Conservation (phyloP, 108 stramenopile genomes). For the Parietichytrium sp. region DNA sequence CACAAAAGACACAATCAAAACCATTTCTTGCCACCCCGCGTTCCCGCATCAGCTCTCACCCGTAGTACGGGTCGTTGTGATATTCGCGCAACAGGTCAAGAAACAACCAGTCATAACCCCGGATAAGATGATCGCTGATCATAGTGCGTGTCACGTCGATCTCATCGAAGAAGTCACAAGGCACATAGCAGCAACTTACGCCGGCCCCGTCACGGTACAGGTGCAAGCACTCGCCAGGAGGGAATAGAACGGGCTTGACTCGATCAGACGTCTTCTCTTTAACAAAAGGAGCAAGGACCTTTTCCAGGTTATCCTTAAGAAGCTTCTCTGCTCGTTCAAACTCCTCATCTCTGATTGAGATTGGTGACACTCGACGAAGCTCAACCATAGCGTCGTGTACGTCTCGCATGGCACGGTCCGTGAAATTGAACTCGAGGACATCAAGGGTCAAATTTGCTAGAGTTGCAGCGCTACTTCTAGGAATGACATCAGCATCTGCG, state of each 20-base stretch:
- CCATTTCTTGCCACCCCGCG: too few species aligned
- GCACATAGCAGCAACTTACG: constrained; percentile 66
- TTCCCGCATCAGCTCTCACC: too few species aligned
- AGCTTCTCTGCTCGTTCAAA: background rate
- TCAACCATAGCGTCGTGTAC: constrained; percentile 62
- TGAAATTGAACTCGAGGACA: constrained; percentile 66
- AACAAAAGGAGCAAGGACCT: constrained; percentile 23
- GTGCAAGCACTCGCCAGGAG: constrained; percentile 73
- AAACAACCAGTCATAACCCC: constrained; percentile 69
- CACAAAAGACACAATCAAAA: too few species aligned
- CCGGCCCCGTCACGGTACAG: constrained; percentile 75
- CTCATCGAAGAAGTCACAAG: constrained; percentile 36
- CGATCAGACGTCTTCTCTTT: background rate
- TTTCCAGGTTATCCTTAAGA: constrained; percentile 33
- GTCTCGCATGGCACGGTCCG: constrained; percentile 59
- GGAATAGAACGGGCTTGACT: constrained; percentile 54
- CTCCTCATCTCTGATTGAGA: constrained; percentile 20
- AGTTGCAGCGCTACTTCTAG: constrained; percentile 60
- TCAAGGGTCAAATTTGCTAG: constrained; percentile 66
- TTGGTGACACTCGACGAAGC: constrained; percentile 44
- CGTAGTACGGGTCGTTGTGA: too few species aligned
- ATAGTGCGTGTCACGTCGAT: constrained; percentile 72
- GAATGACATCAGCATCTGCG: constrained; percentile 70
- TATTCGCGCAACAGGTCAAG: constrained; percentile 71
- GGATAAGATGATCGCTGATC: constrained; percentile 73